phyloP scores from a whole-genome alignment of 805 yeast genomes.

The Hemisphaericaspora nanyangensis region DNA sequence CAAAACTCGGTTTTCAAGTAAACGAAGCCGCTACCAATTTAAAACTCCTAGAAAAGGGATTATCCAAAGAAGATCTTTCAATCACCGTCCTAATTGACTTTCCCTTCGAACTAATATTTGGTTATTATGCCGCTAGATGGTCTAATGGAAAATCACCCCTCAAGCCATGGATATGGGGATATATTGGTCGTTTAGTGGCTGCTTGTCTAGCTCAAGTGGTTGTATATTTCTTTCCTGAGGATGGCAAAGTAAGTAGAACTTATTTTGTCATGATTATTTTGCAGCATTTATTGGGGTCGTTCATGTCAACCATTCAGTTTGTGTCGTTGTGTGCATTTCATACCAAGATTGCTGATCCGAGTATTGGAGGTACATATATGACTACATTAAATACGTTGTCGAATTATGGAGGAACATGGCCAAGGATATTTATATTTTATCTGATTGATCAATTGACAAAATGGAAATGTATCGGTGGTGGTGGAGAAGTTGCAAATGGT shows the following conservation, averaged over 20 bases:
- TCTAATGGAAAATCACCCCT: conserved; percentile 74
- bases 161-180: conserved; percentile 88
- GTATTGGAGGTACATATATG: conserved; percentile 97
- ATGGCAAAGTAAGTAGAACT: conserved; percentile 41
- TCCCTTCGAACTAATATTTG: conserved; percentile 93
- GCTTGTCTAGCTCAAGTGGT: conserved; percentile 73
- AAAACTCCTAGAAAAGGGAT: conserved; percentile 85
- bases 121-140: conserved; percentile 95
- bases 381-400: conserved; percentile 89
- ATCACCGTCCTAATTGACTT: conserved; percentile 90
- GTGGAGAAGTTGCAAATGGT: conserved; percentile 13
- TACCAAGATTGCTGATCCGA: conserved; percentile 91
- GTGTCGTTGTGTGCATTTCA: conserved; percentile 94
- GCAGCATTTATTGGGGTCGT: conserved; percentile 82
- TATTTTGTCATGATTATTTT: conserved; percentile 72
- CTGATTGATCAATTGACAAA: conserved; percentile 77
- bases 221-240: conserved; percentile 66
- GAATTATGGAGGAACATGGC: conserved; percentile 98
- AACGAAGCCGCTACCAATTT: conserved; percentile 95
- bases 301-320: conserved; percentile 93
- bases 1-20: conserved; percentile 91
- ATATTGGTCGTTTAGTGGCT: conserved; percentile 71
- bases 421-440: conserved; percentile 71
- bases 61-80: conserved; percentile 90
- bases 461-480: conserved; percentile 68